phyloP scores from a whole-genome alignment of 1,284 basidiomycete species.

The Trichosporon asahii region DNA sequence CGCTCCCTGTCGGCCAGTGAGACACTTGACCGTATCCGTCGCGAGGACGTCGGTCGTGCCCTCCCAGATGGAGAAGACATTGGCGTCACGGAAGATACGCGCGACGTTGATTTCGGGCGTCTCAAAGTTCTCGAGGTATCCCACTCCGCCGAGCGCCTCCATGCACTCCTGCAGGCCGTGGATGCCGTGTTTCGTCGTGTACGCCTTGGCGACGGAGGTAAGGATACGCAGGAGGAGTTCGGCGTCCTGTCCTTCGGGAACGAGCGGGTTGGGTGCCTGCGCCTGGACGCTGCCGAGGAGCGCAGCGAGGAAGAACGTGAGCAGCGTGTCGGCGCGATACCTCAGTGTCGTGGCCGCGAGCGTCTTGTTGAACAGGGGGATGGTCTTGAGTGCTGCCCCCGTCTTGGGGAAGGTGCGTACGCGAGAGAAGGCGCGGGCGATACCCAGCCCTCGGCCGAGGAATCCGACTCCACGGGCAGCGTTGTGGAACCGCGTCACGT shows the following conservation, averaged over 20 bases:
- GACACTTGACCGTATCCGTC: constrained; percentile 25
- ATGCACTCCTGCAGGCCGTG: constrained; percentile 69
- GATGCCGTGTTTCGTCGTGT: constrained; percentile 63
- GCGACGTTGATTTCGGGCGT: constrained; percentile 52
- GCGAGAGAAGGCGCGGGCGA: constrained; percentile 62
- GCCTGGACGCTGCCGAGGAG: constrained; percentile 66
- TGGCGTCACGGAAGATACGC: constrained; percentile 59
- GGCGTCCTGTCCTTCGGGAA: constrained; percentile 52
- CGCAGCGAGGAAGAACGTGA: constrained; percentile 60
- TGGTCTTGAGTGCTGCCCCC: constrained; percentile 54
- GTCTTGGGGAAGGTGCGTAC: constrained; percentile 56
- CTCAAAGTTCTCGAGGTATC: constrained; percentile 76
- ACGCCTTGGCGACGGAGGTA: constrained; percentile 69
- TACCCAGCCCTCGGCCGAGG: constrained; percentile 63
- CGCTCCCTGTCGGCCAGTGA: constrained; percentile 11
- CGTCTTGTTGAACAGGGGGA: constrained; percentile 54
- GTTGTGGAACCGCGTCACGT: constrained; percentile 67
- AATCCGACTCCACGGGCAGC: constrained; percentile 47
- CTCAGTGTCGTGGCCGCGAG: constrained; percentile 61
- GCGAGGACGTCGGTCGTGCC: constrained; percentile 55
- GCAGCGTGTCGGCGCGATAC: constrained; percentile 65
- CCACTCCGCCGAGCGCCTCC: constrained; percentile 69
- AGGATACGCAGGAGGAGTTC: constrained; percentile 61
- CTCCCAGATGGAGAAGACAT: constrained; percentile 81
- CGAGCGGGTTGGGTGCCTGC: constrained; percentile 35